Conservation (phyloP, 371 early-diverging fungal genomes). For the Mucor plumbeus region DNA sequence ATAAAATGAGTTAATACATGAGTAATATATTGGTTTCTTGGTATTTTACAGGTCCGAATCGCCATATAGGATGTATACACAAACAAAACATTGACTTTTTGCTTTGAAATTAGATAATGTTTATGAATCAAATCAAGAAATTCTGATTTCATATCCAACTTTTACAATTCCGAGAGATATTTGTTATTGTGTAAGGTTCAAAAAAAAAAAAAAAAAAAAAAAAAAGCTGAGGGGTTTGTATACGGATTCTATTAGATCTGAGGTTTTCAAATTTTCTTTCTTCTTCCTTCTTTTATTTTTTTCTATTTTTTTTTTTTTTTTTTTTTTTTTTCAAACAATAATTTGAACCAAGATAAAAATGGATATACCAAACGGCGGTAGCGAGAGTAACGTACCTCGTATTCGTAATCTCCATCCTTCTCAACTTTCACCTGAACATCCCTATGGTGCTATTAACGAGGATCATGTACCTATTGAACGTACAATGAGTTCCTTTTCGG, state of each 20-base stretch:
- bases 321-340: not conserved
- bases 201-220: too few species aligned
- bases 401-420: slow-evolving; percentile 50
- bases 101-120: not conserved
- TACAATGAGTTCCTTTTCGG: slow-evolving; percentile 18
- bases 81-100: too few species aligned
- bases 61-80: too few species aligned
- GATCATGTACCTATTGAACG: slow-evolving; percentile 14
- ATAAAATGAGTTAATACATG: too few species aligned
- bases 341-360: not conserved
- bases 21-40: too few species aligned
- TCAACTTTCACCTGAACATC: slow-evolving; percentile 26
- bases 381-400: slow-evolving; percentile 25
- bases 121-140: not conserved
- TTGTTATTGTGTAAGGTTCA: not conserved
- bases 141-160: not conserved
- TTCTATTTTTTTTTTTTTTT: not conserved
- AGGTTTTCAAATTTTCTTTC: not conserved
- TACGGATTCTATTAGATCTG: not conserved
- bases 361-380: slow-evolving; percentile 4
- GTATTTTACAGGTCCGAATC: too few species aligned
- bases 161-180: not conserved
- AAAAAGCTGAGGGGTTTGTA: not conserved
- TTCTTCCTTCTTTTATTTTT: not conserved
- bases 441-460: slow-evolving; percentile 23